Evolutionary conservation across 2,329 filamentous ascomycete genomes (phyloP), one percentile per base, ranked within the genome.

Genomic region (Teratosphaeria pseudoeucalypti): DNA sequence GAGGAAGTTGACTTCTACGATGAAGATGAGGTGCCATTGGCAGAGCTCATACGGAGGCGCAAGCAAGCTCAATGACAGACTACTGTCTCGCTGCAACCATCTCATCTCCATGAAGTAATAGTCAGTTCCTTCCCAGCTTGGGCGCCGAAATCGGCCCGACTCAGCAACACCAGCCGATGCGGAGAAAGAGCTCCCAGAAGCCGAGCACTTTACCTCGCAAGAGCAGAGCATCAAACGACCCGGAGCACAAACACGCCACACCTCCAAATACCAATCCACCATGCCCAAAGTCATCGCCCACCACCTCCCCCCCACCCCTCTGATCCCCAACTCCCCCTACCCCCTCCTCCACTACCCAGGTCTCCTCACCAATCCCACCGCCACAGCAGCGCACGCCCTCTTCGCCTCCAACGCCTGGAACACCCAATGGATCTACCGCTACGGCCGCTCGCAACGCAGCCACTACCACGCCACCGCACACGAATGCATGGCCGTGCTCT

Each of bases 1-100:
- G 87, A 90, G 67, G 87, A 89, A 14, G 82, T 81, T 0, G 86
- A 90, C 62, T 85, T 85, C 54, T 82, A 84, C 32, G 79, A 84
- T 64, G 83, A 85, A 63, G 84, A 86, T 61, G 85, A 91, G 66
- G 75, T 92, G 14, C 89, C 88, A 0, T 74, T 92, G 49, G 84
- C 82, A 3, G 85, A 90, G 69, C 67, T 92, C 14, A 73, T 91
- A 53, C 76, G 82, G 55, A 76, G 84, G 63, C 75, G 84, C 62
- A 82, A 66, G 37, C 23, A 54, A 32, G 43, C 16, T 19, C 19
- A 5, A 10, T 49, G 19, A 23, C 16, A 7, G 14, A 32, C 52
- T 23, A 32, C 19, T 5, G 9, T 19, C 43, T 19, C 19, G n/a
- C 43, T 49, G 43, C 43, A n/a, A 49, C 16, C 16, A 49, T 49